Conservation (phyloP, 495 filamentous ascomycete species). For the Massariosphaeria phaeospora region DNA sequence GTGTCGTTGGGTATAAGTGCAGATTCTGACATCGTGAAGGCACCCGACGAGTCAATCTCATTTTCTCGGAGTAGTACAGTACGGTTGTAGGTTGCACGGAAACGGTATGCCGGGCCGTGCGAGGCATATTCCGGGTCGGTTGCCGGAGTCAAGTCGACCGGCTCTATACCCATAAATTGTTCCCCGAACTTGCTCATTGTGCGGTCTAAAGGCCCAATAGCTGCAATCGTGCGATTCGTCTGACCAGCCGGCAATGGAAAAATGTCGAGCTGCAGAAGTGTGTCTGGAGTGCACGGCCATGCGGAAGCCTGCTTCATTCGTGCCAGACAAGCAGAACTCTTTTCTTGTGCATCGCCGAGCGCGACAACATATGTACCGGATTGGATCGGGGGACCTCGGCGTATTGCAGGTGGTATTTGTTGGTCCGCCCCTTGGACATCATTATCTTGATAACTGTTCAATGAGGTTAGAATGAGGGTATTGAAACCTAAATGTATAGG, state of each 20-base stretch:
- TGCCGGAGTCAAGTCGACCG: neutral
- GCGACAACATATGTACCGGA: constrained; percentile 1
- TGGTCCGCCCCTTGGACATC: neutral
- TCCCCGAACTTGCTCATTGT: neutral
- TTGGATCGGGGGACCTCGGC: neutral
- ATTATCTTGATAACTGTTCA: neutral
- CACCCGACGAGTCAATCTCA: neutral
- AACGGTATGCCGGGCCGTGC: neutral
- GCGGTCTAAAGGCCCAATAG: neutral
- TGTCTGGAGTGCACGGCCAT: constrained; percentile 9
- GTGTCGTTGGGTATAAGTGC: neutral
- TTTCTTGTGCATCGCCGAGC: neutral
- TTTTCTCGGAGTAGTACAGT: constrained; percentile 2
- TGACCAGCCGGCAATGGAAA: neutral
- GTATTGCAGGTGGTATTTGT: neutral
- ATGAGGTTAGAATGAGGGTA: neutral
- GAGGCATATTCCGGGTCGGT: neutral
- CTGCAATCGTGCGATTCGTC: neutral
- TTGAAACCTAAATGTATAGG: neutral
- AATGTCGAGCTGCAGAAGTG: neutral
- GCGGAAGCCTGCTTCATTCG: constrained; percentile 10
- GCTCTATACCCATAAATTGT: neutral
- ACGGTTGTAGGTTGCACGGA: constrained; percentile 3
- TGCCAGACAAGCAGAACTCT: constrained; percentile 17
- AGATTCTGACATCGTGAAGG: too few species aligned